Percentiles rank a stretch among this genome's conserved stretches.
Conservation (phyloP, 106 monocot genomes). For the Gastrodia elata region DNA sequence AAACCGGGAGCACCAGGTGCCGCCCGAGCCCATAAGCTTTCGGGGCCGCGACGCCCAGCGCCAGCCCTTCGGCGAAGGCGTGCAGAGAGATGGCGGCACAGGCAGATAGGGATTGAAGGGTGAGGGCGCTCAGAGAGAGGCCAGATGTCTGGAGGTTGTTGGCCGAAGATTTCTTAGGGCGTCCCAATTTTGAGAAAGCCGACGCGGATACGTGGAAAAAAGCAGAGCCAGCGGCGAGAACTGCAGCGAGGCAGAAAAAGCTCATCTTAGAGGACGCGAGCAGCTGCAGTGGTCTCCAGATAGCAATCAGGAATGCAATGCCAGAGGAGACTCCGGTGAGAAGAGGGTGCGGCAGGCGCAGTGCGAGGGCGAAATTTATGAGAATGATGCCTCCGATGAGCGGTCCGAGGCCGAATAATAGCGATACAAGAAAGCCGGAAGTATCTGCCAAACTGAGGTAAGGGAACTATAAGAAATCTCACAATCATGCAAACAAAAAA, state of each 20-base stretch:
- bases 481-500: neutral
- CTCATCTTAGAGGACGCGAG: constrained; percentile 58
- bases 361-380: constrained; percentile 40
- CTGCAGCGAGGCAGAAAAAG: constrained; percentile 32
- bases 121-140: constrained; percentile 54
- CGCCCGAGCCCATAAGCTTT: constrained; percentile 83
- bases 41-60: constrained; percentile 87
- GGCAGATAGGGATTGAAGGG: constrained; percentile 79
- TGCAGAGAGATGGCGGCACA: constrained; percentile 73
- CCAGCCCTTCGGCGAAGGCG: constrained; percentile 82
- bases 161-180: constrained; percentile 46
- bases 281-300: constrained; percentile 84
- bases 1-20: constrained; percentile 88
- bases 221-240: constrained; percentile 44
- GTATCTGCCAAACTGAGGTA: constrained; percentile 67
- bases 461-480: neutral
- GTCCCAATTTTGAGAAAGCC: constrained; percentile 31
- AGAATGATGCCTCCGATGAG: constrained; percentile 75
- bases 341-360: constrained; percentile 56
- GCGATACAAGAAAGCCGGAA: constrained; percentile 75
- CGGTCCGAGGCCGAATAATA: constrained; percentile 90
- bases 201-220: constrained; percentile 38
- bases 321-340: constrained; percentile 80
- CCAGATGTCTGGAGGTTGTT: constrained; percentile 32
- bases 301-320: constrained; percentile 64